Percentiles rank a stretch among this genome's conserved stretches.
These are phyloP conservation scores for Rhizopogon vinicolor DNA, from an alignment of 768 basidiomycete species.

Conservation along the genomic window DNA sequence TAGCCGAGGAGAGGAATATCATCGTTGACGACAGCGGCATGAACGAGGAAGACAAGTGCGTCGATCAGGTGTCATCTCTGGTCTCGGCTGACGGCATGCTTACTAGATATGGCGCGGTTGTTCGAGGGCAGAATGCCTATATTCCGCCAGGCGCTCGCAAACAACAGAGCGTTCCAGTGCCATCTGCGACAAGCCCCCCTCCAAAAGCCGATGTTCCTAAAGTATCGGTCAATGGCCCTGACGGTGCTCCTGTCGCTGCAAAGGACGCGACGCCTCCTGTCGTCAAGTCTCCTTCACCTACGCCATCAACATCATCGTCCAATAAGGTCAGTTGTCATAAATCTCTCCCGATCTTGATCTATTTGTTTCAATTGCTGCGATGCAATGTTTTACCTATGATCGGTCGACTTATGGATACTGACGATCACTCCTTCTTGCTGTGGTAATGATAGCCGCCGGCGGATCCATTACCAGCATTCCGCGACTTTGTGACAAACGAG, in stretches of 20 bases:
- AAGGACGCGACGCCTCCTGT: slow-evolving; percentile 41
- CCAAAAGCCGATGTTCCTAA: slow-evolving; percentile 55
- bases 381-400: slow-evolving; percentile 2
- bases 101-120: slow-evolving; percentile 90
- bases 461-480: slow-evolving; percentile 80
- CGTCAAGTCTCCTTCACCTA: slow-evolving; percentile 62
- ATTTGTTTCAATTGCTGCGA: background rate
- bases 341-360: background rate
- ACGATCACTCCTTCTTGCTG: slow-evolving; percentile 1
- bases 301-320: slow-evolving; percentile 39
- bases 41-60: slow-evolving; percentile 97
- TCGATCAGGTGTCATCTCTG: slow-evolving; percentile 76
- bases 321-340: slow-evolving; percentile 42
- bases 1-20: slow-evolving; percentile 82
- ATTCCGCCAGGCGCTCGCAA: slow-evolving; percentile 89
- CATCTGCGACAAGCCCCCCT: slow-evolving; percentile 11
- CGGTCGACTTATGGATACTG: slow-evolving; percentile 9
- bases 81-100: slow-evolving; percentile 79
- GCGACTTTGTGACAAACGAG: slow-evolving; percentile 90
- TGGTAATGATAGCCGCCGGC: slow-evolving; percentile 48
- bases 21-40: slow-evolving; percentile 62
- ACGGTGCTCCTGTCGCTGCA: slow-evolving; percentile 47
- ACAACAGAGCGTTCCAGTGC: slow-evolving; percentile 19
- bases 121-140: slow-evolving; percentile 85
- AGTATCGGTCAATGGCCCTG: slow-evolving; percentile 75